Evolutionary conservation across 2,329 filamentous ascomycete species (phyloP).

Genomic region (Talaromyces sp.): DNA sequence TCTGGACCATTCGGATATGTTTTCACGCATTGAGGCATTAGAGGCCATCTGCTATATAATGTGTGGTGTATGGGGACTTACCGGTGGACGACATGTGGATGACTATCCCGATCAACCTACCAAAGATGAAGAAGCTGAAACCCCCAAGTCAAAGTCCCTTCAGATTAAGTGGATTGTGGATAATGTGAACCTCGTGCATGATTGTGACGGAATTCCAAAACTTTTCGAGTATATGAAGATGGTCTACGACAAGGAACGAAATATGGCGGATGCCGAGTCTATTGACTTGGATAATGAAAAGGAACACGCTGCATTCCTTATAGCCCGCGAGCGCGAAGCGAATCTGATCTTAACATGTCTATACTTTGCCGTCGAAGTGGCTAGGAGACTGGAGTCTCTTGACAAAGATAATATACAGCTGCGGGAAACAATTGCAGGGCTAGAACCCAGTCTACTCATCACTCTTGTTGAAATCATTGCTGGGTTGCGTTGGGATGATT

Average conservation of each 20-base stretch:
- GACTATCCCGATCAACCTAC: slow-evolving; percentile 26
- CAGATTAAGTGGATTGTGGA: slow-evolving; percentile 45
- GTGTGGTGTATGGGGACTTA: slow-evolving; percentile 66
- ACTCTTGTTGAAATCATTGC: slow-evolving; percentile 66
- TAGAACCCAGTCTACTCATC: slow-evolving; percentile 65
- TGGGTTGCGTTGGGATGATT: slow-evolving; percentile 65
- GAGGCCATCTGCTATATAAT: slow-evolving; percentile 50
- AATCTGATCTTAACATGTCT: slow-evolving; percentile 40
- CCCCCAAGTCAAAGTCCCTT: slow-evolving; percentile 43
- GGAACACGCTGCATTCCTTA: slow-evolving; percentile 26
- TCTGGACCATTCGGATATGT: slow-evolving; percentile 34
- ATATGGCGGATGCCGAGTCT: slow-evolving; percentile 11
- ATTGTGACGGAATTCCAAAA: slow-evolving; percentile 29
- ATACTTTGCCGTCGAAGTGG: slow-evolving; percentile 39
- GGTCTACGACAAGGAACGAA: slow-evolving; percentile 33
- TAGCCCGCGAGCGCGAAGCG: slow-evolving; percentile 34
- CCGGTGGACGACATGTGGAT: slow-evolving; percentile 46
- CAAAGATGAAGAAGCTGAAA: slow-evolving; percentile 34
- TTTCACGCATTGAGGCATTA: slow-evolving; percentile 40
- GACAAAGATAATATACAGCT: slow-evolving; percentile 20
- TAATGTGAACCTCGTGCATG: slow-evolving; percentile 33
- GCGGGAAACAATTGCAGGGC: slow-evolving; percentile 33
- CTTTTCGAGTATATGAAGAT: slow-evolving; percentile 34
- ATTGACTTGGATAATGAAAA: slow-evolving; percentile 26
- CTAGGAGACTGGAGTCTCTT: slow-evolving; percentile 30